phyloP scores from a whole-genome alignment of 805 yeast species.

The Candida pini region DNA sequence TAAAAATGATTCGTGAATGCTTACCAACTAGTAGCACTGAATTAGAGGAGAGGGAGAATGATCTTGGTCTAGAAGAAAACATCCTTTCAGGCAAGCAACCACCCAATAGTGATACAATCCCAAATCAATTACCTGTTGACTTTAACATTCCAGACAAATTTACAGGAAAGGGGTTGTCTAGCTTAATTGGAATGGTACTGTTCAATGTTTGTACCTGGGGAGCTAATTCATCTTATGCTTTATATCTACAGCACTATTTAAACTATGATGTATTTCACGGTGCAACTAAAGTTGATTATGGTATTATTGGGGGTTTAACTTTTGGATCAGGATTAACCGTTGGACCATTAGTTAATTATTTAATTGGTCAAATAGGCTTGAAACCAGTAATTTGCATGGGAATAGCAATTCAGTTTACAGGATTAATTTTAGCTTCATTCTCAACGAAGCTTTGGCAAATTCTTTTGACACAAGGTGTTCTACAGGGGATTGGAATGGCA shows the following conservation, averaged over 20 bases:
- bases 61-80: too few species aligned
- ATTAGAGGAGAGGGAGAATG: too few species aligned
- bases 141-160: slow-evolving; percentile 58
- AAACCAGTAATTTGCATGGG: slow-evolving; percentile 42
- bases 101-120: too few species aligned
- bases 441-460: slow-evolving; percentile 59
- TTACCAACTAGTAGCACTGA: too few species aligned
- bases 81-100: too few species aligned
- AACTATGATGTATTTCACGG: slow-evolving; percentile 46
- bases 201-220: slow-evolving; percentile 69
- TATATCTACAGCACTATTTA: slow-evolving; percentile 54
- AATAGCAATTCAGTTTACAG: slow-evolving; percentile 43
- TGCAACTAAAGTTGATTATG: slow-evolving; percentile 53
- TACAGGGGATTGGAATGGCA: slow-evolving; percentile 56
- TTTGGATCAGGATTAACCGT: slow-evolving; percentile 49
- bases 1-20: too few species aligned
- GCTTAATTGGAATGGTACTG: slow-evolving; percentile 40
- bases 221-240: slow-evolving; percentile 60
- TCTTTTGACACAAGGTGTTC: slow-evolving; percentile 61
- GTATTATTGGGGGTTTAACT: slow-evolving; percentile 63
- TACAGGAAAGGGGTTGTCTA: slow-evolving; percentile 54
- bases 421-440: slow-evolving; percentile 55
- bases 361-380: slow-evolving; percentile 38
- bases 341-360: slow-evolving; percentile 43
- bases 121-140: too few species aligned